Evolutionary conservation across 257 asterid species (phyloP).

Genomic region (Solanum piurae): DNA sequence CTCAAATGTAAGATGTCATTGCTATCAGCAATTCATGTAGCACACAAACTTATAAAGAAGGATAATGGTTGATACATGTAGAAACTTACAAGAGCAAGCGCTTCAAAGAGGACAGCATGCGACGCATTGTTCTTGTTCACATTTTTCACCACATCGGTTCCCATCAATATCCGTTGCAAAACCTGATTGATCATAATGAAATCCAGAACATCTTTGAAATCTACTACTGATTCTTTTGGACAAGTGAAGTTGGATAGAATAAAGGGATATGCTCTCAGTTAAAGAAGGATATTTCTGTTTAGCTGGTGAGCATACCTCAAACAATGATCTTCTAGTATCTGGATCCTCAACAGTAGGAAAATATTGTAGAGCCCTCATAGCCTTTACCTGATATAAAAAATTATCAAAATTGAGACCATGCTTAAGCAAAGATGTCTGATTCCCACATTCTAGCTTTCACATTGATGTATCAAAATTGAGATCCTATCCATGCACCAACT

Average conservation of each 20-base stretch:
- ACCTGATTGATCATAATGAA: conserved; percentile 42
- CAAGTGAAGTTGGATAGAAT: background rate
- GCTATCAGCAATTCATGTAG: background rate
- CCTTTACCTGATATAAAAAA: conserved; percentile 56
- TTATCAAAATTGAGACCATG: background rate
- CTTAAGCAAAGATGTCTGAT: background rate
- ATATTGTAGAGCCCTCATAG: conserved; percentile 99
- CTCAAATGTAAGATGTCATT: background rate
- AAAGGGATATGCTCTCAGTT: background rate
- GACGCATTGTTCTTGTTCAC: conserved; percentile 99
- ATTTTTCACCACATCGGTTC: conserved; percentile 98
- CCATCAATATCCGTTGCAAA: conserved; percentile 93
- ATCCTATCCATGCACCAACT: background rate
- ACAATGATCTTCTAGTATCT: conserved; percentile 82
- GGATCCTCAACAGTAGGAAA: conserved; percentile 98
- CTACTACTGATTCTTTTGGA: background rate
- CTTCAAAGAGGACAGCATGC: conserved; percentile 99
- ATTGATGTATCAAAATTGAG: background rate
- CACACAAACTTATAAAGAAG: background rate
- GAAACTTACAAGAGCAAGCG: conserved; percentile 88
- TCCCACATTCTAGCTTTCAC: background rate
- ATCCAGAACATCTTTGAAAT: background rate
- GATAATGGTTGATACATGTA: background rate
- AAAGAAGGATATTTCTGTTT: background rate
- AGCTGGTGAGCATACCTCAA: conserved; percentile 57